Evolutionary conservation across 2,329 filamentous ascomycete species (phyloP), one percentile per base, ranked within the genome.

Genomic region (Paraphoma chrysanthemicola): DNA sequence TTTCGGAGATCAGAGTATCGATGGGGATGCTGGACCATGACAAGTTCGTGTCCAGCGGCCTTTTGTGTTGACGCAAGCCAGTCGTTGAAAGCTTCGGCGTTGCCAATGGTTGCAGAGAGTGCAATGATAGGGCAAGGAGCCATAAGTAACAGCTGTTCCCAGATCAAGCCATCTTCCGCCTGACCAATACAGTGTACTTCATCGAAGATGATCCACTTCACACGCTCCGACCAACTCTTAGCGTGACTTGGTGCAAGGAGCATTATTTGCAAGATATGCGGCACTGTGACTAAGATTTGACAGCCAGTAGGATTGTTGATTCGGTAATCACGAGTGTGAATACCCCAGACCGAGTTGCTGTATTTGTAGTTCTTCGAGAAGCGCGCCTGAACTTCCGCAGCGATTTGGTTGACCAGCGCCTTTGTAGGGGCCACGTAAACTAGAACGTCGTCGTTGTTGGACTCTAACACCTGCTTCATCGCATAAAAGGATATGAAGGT

Each of bases 401-500:
- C 90, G 62, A 94, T 93, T 72, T 94, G 91, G 70, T 93, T 93
- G 56, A 93, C 90, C 10, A 94, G 80, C 3, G 91, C 90, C 69
- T 94, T 94, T 0, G 90, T 93, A 0, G 91, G 91, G 0, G 90
- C 91, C 6, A 94, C 88, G 63, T 93, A 94, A 0, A 93, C 88
- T 6, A 94, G 76, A 2, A 93, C 83, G 2, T 86, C 87, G 47
- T 92, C 86, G 57, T 93, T 85, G 59, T 85, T 86, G 4, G 83
- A 82, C 68, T 89, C 82, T 9, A 94, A 79, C 1, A 93, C 80
- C 68, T 91, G 88, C 67, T 90, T 89, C 88, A 93, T 94, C 1
- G 90, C 90, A 65, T 94, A 93, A 73, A 93, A 94, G 0, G 86
- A 90, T 56, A 93, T 93, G 72, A 93, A 94, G 0, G 90, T 94